Percentiles rank a stretch among this genome's conserved stretches.
Conservation (phyloP, 2,329 filamentous ascomycete genomes). For the Amauroascus niger region DNA sequence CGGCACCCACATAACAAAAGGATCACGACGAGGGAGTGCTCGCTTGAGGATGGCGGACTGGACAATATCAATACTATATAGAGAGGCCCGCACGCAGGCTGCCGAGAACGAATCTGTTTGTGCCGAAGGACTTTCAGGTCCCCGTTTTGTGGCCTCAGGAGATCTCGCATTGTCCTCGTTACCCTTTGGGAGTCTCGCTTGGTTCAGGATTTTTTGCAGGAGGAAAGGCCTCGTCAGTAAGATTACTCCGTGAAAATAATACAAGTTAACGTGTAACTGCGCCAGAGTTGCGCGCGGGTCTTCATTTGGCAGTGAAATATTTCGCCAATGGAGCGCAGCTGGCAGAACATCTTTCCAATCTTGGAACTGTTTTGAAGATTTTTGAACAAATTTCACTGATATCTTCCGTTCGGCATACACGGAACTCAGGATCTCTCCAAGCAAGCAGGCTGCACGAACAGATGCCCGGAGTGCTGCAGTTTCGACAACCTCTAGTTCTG, state of each 20-base stretch:
- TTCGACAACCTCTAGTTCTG: constrained; percentile 25
- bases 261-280: constrained; percentile 52
- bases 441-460: constrained; percentile 48
- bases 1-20: constrained; percentile 47
- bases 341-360: constrained; percentile 44
- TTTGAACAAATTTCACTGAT: constrained; percentile 48
- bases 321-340: constrained; percentile 43
- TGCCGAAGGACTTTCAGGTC: neutral
- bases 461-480: constrained; percentile 44
- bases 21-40: constrained; percentile 45
- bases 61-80: constrained; percentile 43
- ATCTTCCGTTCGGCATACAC: constrained; percentile 53
- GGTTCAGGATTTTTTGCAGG: constrained; percentile 17
- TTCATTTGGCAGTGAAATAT: constrained; percentile 36
- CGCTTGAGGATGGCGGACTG: constrained; percentile 38
- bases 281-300: constrained; percentile 46
- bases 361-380: constrained; percentile 47
- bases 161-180: constrained; percentile 1
- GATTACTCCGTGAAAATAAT: constrained; percentile 54
- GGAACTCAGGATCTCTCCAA: constrained; percentile 49
- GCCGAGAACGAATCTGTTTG: constrained; percentile 34
- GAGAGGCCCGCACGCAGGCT: constrained; percentile 44
- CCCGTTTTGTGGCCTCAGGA: constrained; percentile 9
- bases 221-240: constrained; percentile 53
- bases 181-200: neutral